Evolutionary conservation across 2,329 filamentous ascomycete genomes (phyloP), one percentile per base, ranked within the genome.

Genomic region (Phoma sp.): DNA sequence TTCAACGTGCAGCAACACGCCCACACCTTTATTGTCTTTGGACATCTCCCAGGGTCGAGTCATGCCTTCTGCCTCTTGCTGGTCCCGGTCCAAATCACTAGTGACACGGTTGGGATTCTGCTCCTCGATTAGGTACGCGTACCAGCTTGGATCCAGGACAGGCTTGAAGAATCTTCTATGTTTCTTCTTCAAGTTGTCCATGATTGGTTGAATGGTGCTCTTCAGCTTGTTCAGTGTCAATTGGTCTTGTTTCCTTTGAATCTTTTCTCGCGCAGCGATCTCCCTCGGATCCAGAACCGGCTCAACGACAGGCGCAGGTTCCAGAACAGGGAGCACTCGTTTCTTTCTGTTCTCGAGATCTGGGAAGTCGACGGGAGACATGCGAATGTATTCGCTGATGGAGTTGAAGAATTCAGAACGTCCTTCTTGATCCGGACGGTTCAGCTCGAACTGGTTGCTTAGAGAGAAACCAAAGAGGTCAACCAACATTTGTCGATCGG

Each of bases 111-210:
- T 85, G 9, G 92, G 91, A 63, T 96, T 88, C 33, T 88, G 84
- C 72, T 98, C 94, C 25, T 92, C 87, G 68, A 91, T 91, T 1
- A 98, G 81, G 72, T 98, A 96, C 19, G 87, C 82, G 55, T 96
- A 92, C 61, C 88, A 84, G 10, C 77, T 75, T 46, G 91, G 87
- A 2, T 91, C 86, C 57, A 99, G 88, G 7, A 72, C 85, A 1
- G 91, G 88, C 51, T 87, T 86, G 57, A 92, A 85, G 77, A 98
- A 98, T 64, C 92, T 92, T 72, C 89, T 91, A 78, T 96, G 96
- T 72, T 90, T 92, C 58, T 84, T 82, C 74, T 96, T 95, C 71
- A 99, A 91, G 76, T 97, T 92, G 64, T 99, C 94, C 92, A 99
- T 97, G 64, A 98, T 91, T 2, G 91, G 92, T 74, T 97, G 93